These are phyloP conservation scores for Ciborinia camelliae DNA, from an alignment of 2,329 filamentous ascomycete genomes.

Conservation along the genomic window DNA sequence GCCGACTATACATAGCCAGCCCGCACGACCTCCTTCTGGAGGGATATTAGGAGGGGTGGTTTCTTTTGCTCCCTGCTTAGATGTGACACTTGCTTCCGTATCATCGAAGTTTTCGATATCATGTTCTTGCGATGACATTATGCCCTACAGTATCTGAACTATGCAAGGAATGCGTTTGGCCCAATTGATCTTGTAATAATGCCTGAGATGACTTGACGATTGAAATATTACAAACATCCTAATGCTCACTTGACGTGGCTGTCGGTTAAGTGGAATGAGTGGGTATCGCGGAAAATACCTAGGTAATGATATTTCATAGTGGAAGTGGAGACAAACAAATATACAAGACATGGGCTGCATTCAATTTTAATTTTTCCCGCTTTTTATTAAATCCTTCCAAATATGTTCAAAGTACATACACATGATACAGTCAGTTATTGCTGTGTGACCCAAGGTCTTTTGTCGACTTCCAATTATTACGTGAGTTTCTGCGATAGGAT, in stretches of 20 bases:
- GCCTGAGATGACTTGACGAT: neutral
- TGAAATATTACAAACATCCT: neutral
- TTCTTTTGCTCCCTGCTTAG: neutral
- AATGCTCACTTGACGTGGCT: neutral
- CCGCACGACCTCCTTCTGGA: neutral
- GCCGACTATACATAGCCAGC: neutral
- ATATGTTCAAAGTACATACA: neutral
- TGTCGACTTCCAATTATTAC: neutral
- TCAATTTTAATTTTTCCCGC: neutral
- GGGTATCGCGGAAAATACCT: constrained; percentile 1
- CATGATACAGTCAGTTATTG: neutral
- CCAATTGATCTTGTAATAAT: neutral
- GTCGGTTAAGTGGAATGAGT: neutral
- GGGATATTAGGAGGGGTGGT: neutral
- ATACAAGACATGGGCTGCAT: neutral
- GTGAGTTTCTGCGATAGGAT: neutral
- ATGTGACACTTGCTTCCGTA: neutral
- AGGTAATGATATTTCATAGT: neutral
- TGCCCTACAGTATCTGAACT: neutral
- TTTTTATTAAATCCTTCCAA: neutral
- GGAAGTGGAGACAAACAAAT: neutral
- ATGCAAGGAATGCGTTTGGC: too few relatives aligned
- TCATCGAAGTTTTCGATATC: neutral
- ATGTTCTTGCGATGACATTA: neutral
- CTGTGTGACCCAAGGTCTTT: neutral